phyloP scores from a whole-genome alignment of 805 yeast species.

The Hanseniaspora valbyensis region DNA sequence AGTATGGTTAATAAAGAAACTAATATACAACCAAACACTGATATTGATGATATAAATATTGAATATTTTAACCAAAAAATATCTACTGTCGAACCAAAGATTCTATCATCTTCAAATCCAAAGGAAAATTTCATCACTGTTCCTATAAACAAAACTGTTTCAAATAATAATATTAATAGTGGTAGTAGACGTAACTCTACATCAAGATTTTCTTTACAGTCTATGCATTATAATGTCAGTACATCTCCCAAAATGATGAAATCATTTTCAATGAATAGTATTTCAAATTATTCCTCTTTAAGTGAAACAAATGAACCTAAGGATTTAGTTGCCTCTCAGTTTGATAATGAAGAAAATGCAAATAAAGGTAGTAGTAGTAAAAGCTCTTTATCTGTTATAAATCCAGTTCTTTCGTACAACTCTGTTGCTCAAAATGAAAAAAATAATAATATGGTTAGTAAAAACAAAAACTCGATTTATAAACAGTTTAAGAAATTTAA shows the following conservation, averaged over 20 bases:
- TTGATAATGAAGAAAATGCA: background rate
- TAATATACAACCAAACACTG: no score
- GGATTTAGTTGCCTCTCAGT: background rate
- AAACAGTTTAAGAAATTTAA: conserved; percentile 14
- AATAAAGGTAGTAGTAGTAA: background rate
- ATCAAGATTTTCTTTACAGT: background rate
- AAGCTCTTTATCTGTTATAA: background rate
- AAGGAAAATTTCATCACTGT: background rate
- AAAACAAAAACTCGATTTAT: conserved; percentile 7
- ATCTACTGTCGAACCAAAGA: no score
- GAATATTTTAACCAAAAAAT: no score
- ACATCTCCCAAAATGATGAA: background rate
- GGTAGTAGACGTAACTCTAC: background rate
- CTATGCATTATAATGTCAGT: background rate
- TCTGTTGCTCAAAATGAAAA: background rate
- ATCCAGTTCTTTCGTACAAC: background rate
- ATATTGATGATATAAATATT: no score
- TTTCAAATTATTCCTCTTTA: background rate
- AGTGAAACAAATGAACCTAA: background rate
- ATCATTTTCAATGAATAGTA: background rate
- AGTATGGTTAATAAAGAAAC: no score
- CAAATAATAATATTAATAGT: background rate
- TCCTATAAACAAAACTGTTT: background rate
- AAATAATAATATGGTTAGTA: background rate
- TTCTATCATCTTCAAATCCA: background rate